Base-by-base conservation (phyloP, 352 stramenopile genomes). In the Phytophthora pistaciae region DNA sequence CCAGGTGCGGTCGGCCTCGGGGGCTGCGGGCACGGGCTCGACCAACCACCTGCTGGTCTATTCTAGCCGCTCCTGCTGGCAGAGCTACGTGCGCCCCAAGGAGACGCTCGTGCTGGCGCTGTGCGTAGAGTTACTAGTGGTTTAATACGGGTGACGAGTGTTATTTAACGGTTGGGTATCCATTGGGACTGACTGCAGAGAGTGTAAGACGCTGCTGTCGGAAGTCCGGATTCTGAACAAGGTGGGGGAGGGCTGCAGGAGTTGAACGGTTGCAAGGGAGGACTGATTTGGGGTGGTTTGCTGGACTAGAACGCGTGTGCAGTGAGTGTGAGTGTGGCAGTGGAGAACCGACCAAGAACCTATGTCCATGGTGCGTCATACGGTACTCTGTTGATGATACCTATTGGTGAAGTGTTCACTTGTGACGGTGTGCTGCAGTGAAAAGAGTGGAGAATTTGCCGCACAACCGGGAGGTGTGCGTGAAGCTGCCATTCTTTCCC, bases 221-320 rank as follows among this genome's bases (percentile, higher is more conserved):
- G 84, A 94, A 65, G 70, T 94, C n/a, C 78, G 83, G 29, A 80
- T 94, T 36, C 65, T 92, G 21, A 94, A 94, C 72, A 92, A 92
- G 77, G 85, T 87, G 46, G 46, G 27, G 46, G 14, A 5, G 20
- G 29, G 29, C 29, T 18, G n/a, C 8, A 36, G 5, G 20, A 27
- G 6, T 29, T 53, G 18, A 44, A 5, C 4, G 27, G 18, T 11
- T 18, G 57, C 8, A 53, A 14, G 59, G 21, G 18, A 31, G 31
- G 29, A 33, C 29, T 33, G 29, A 33, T 33, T 5, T 33, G 6
- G 36, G 36, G 14, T 16, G 36, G 36, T 44, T 33, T 66, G 8
- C 8, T 40, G 7, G 20, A 42, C 10, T 49, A 93, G 87, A 94
- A 90, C 36, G 87, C 83, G 3, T 91, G 83, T 31, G 77, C 76